phyloP scores from a whole-genome alignment of 208 protist genomes.

The Perkinsela sp. region DNA sequence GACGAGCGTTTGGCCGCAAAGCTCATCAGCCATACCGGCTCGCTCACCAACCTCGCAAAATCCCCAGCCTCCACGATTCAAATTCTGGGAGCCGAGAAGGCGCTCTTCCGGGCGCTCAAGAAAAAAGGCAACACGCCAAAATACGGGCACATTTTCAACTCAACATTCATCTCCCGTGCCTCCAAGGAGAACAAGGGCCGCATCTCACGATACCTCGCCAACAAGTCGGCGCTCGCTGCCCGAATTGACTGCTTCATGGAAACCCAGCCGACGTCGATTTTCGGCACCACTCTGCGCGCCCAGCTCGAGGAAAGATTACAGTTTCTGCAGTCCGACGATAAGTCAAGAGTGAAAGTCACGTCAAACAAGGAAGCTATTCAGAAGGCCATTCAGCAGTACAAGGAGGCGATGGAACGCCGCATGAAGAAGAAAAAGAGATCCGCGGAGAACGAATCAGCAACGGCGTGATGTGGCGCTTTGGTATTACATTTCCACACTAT shows the following conservation, averaged over 20 bases:
- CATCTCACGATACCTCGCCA: constrained; percentile 89
- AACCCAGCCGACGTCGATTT: constrained; percentile 36
- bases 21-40: constrained; percentile 90
- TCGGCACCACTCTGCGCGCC: constrained; percentile 75
- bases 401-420: constrained; percentile 28
- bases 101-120: constrained; percentile 93
- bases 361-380: constrained; percentile 85
- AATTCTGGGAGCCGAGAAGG: constrained; percentile 99
- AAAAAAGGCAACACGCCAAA: constrained; percentile 96
- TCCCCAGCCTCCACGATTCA: constrained; percentile 97
- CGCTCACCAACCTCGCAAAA: constrained; percentile 92
- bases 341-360: constrained; percentile 10
- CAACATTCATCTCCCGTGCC: constrained; percentile 83
- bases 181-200: constrained; percentile 88
- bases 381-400: constrained; percentile 66
- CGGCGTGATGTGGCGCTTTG: no score
- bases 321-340: constrained; percentile 88
- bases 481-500: no score
- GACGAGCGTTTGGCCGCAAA: constrained; percentile 91
- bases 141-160: constrained; percentile 97
- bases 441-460: neutral
- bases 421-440: constrained; percentile 10
- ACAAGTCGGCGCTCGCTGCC: constrained; percentile 88
- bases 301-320: constrained; percentile 90
- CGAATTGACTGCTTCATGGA: constrained; percentile 89